Evolutionary conservation across 2,329 filamentous ascomycete genomes (phyloP), one percentile per base, ranked within the genome.

Genomic region (Colletotrichum gigasporum): DNA sequence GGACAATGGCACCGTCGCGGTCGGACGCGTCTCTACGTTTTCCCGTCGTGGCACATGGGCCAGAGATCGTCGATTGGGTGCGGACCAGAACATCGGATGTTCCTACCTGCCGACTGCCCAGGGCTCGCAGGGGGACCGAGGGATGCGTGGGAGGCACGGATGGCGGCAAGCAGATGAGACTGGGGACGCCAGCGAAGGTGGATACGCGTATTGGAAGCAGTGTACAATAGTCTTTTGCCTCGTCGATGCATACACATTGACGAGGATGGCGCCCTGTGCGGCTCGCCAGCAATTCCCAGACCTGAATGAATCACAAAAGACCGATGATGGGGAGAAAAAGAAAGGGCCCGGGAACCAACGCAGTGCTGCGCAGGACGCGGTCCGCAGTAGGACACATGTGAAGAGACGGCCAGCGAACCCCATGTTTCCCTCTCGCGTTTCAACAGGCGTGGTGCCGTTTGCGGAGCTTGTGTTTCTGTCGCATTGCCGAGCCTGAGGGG

Each of bases 351-450:
- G 30, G 30, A n/a, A 7, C 34, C 8, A 11, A 11, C 11, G 5
- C 37, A 28, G 4, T 16, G 5, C 12, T 18, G 22, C 5, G 10
- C n/a, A n/a, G n/a, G n/a, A n/a, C n/a, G n/a, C n/a, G n/a, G n/a
- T n/a, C n/a, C n/a, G n/a, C n/a, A n/a, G n/a, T n/a, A 52, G 14
- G n/a, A 16, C 41, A 37, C 34, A 37, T 45, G 35, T 64, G 48
- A 42, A 28, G 28, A 58, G 12, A 6, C 28, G 28, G 34, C 42
- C 55, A 54, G 26, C 41, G 34, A 65, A 20, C 48, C 42, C 42
- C 48, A 26, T 54, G 42, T 54, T 54, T 61, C 35, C 35, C 22
- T n/a, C 1, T 22, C 10, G 42, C 22, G 62, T 62, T 65, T 63
- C 57, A 61, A 55, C 41, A 2, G 14, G 24, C 22, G 20, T 26